Conservation (phyloP, 768 basidiomycete species). For the Inosperma sp. region DNA sequence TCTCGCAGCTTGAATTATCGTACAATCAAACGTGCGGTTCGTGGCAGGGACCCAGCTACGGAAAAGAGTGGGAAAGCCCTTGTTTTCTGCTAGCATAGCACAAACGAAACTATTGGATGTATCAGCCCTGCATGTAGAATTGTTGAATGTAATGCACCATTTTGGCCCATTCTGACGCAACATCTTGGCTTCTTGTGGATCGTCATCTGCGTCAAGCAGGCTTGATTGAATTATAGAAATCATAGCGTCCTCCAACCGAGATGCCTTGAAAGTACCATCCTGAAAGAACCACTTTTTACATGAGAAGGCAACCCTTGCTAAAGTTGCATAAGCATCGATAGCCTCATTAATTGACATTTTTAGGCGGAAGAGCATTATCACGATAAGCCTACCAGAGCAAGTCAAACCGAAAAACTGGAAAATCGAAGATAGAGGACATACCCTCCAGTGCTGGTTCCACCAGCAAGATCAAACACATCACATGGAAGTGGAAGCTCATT, state of each 20-base stretch:
- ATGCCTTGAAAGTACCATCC: neutral
- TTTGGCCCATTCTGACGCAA: neutral
- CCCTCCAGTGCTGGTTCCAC: constrained; percentile 2
- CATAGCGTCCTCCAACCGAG: neutral
- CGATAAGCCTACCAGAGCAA: neutral
- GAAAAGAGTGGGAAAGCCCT: neutral
- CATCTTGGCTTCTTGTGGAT: neutral
- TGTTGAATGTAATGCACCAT: neutral
- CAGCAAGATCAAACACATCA: constrained; percentile 1
- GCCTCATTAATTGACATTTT: neutral
- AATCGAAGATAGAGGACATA: neutral
- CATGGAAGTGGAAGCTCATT: neutral
- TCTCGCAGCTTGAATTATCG: neutral
- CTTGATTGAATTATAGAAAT: neutral
- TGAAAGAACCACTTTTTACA: neutral
- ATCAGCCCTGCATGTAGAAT: neutral
- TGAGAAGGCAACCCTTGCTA: neutral
- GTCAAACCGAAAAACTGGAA: neutral
- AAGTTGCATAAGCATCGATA: neutral
- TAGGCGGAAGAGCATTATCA: constrained; percentile 2
- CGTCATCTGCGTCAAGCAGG: neutral
- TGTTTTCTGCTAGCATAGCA: neutral
- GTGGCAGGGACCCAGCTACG: neutral
- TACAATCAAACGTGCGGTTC: too few species aligned
- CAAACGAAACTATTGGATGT: neutral